A percentile compares a stretch with the other conserved stretches of the same genome.
Evolutionary conservation across 805 yeast genomes (phyloP).

Genomic region (Kazachstania africana): DNA sequence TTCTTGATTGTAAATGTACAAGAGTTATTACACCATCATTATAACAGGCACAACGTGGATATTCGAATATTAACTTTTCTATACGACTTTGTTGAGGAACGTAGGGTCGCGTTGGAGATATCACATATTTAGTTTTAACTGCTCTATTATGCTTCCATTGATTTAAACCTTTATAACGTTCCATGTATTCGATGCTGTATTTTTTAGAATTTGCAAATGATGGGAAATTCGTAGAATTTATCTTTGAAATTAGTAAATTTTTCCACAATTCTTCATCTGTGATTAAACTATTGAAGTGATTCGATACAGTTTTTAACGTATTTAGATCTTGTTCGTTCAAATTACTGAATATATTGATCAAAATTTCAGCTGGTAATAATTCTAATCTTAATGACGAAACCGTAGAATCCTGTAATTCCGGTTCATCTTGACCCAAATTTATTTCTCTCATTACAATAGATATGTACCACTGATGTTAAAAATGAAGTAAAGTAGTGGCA

Average conservation of each 20-base stretch:
- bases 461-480: no score
- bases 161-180: slow-evolving; percentile 19
- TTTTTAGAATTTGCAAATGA: slow-evolving; percentile 26
- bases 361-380: slow-evolving; percentile 28
- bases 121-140: slow-evolving; percentile 22
- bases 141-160: slow-evolving; percentile 28
- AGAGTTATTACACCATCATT: slow-evolving; percentile 27
- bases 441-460: no score
- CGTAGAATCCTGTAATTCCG: no score
- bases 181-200: slow-evolving; percentile 27
- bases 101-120: slow-evolving; percentile 11
- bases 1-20: slow-evolving; percentile 19
- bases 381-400: slow-evolving; percentile 2
- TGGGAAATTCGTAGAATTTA: slow-evolving; percentile 25
- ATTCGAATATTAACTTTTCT: slow-evolving; percentile 24
- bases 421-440: no score
- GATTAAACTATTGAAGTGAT: slow-evolving; percentile 19
- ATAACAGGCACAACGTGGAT: slow-evolving; percentile 26
- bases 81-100: slow-evolving; percentile 7
- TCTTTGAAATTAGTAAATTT: slow-evolving; percentile 24
- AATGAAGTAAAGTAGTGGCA: no score
- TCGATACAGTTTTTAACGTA: slow-evolving; percentile 24
- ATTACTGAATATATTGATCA: slow-evolving; percentile 27
- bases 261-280: slow-evolving; percentile 35
- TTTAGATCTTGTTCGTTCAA: slow-evolving; percentile 28